Conservation (phyloP, 2,329 filamentous ascomycete species). For the Microsporum ferrugineum region DNA sequence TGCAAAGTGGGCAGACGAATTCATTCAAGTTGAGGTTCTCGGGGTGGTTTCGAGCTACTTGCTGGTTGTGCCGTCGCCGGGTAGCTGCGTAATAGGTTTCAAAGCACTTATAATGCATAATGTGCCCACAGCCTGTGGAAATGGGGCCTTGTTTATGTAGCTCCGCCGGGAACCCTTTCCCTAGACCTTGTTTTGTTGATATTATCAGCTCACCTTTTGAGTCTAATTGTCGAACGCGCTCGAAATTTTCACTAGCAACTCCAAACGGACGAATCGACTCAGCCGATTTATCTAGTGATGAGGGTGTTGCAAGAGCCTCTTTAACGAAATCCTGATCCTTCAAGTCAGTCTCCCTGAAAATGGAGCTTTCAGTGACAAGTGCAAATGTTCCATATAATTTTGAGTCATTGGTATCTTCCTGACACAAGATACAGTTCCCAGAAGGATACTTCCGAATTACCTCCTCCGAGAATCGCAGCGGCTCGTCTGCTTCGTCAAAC, state of each 20-base stretch:
- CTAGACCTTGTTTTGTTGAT: conserved; percentile 68
- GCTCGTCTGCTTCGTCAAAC: conserved; percentile 30
- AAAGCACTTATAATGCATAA: conserved; percentile 97
- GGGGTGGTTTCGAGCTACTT: conserved; percentile 89
- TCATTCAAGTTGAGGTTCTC: conserved; percentile 69
- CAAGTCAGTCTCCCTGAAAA: conserved; percentile 76
- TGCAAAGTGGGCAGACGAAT: conserved; percentile 93
- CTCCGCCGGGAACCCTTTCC: conserved; percentile 71
- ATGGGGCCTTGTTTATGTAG: conserved; percentile 63
- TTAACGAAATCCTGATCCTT: conserved; percentile 71
- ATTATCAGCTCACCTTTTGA: conserved; percentile 58
- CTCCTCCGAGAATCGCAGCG: conserved; percentile 44
- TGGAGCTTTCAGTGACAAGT: conserved; percentile 71
- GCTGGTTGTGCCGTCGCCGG: conserved; percentile 69
- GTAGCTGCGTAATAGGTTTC: conserved; percentile 82
- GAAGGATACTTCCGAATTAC: conserved; percentile 82
- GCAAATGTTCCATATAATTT: conserved; percentile 88
- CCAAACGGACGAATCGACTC: conserved; percentile 80
- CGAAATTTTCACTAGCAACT: conserved; percentile 74
- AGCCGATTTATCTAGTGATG: conserved; percentile 72
- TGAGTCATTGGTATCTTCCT: conserved; percentile 86
- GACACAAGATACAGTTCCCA: conserved; percentile 89
- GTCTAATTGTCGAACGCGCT: conserved; percentile 63
- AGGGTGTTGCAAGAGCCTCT: conserved; percentile 67
- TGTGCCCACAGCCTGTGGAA: conserved; percentile 85